Base-by-base conservation (phyloP, 345 rosid genomes). In the Camelina sativa region DNA sequence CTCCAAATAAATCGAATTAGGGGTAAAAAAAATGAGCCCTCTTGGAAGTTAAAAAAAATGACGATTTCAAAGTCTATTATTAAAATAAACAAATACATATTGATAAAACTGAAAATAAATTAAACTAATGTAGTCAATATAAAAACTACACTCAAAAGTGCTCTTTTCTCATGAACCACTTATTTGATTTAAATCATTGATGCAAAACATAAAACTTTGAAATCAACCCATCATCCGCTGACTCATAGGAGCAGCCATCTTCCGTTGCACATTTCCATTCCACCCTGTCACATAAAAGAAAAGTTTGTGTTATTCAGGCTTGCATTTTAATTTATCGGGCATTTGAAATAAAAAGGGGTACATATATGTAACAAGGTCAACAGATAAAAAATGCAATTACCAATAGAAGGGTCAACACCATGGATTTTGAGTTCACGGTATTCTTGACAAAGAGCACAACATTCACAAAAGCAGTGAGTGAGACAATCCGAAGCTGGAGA, bases 361-460 rank as follows among this genome's bases (percentile, higher is more conserved):
- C 47, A 7, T 0, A 15, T 23, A 7, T 0, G 8, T 23, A 32
- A 35, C 40, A 8, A 35, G 40, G 40, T 35, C 40, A 8, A 35
- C 11, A 35, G 9, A 35, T 35, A 56, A 34, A 35, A 56, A 9
- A 8, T 9, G 23, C 13, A 57, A 9, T 57, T 65, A 86, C 96
- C 93, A 35, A 88, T 55, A 47, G 93, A 25, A 17, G 90, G 97
- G 61, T 91, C 92, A 54, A 77, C 54, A 57, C 94, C 92, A 79
- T 92, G 85, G 38, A 2, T 74, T n/a, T 84, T 75, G 32, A 90
- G 96, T 81, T 90, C 93, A 46, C 91, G 79, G 64, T 88, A 85
- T 25, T 86, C 91, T 73, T 88, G 97, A 52, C 97, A 88, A 69
- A 91, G 90, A 57, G 97, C 92, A 67, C 97, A 88, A 16, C 71